These are phyloP conservation scores for Coemansia sp. DNA, from an alignment of 192 early-diverging fungal genomes.

Conservation along the genomic window DNA sequence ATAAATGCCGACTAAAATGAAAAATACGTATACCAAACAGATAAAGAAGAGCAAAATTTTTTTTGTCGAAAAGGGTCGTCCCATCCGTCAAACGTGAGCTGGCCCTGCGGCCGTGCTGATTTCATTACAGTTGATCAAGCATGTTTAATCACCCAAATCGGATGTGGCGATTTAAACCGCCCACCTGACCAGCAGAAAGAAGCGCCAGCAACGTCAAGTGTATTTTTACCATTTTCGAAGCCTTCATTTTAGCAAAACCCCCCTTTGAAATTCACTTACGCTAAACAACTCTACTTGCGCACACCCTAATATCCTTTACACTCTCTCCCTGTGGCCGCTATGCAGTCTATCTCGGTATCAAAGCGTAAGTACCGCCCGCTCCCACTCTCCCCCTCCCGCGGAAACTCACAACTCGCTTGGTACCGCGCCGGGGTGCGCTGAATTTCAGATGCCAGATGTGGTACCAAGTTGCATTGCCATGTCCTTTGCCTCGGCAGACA, in stretches of 20 bases:
- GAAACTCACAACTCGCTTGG: neutral
- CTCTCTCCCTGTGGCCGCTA: constrained; percentile 1
- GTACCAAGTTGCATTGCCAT: neutral
- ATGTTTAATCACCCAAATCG: neutral
- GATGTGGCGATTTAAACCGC: neutral
- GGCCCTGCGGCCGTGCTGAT: neutral
- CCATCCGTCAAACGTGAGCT: neutral
- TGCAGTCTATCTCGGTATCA: constrained; percentile 19
- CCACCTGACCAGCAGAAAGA: neutral
- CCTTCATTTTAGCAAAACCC: neutral
- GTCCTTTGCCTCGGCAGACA: neutral
- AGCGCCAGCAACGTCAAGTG: neutral
- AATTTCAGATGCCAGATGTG: constrained; percentile 2
- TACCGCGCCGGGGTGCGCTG: neutral
- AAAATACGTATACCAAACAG: neutral
- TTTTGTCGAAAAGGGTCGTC: neutral
- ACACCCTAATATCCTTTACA: neutral
- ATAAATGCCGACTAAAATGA: neutral
- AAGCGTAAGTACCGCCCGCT: constrained; percentile 12
- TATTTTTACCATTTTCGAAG: neutral
- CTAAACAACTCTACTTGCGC: neutral
- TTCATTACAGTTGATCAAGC: neutral
- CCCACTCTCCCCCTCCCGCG: neutral
- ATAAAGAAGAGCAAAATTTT: neutral
- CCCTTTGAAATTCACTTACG: neutral